Base-by-base conservation (phyloP, 1,284 basidiomycete genomes). In the Ustilago tritici region DNA sequence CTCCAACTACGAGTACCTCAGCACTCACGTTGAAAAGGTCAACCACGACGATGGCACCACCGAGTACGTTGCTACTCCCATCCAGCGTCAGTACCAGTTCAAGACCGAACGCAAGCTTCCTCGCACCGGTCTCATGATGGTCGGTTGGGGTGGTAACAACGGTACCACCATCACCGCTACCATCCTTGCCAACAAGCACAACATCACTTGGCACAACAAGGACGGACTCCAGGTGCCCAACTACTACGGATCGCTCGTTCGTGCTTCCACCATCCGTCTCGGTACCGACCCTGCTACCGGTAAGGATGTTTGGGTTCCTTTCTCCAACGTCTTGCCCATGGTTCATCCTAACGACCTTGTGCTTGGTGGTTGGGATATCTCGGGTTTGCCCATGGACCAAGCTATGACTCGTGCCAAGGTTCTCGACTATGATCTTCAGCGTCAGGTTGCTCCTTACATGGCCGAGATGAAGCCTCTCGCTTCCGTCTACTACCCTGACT, bases 261-360 rank as follows among this genome's bases (percentile, higher is more conserved):
- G 95, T 76, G 95, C 95, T 15, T 98, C 95, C 63, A 98, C 96
- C 67, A 91, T 98, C 79, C 92, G 93, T 82, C 91, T 99, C 72
- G 96, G 97, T 61, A 90, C 90, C 61, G 95, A 99, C 84, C 90
- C 92, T 58, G 86, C 88, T 65, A 92, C 92, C 2, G 93, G 93
- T 85, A 95, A 95, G 89, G 95, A 98, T 85, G 91, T 98, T 78
- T 90, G 95, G 86, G 92, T 98, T 75, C 96, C 96, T 53, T 89
- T 98, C 87, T 93, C 92, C 50, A 95, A 97, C 84, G 91, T 98
- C 79, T 90, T 98, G 56, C 96, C 96, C 68, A 98, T 97, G 94
- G 95, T 98, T 64, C 95, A 98, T 89, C 96, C 96, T 78, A 96
- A 98, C 87, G 97, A 99, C 88, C 92, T 99, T 84, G 95, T 98